These are phyloP conservation scores for Sordariomycetes sp. DNA, from an alignment of 2,329 filamentous ascomycete genomes.

Conservation along the genomic window DNA sequence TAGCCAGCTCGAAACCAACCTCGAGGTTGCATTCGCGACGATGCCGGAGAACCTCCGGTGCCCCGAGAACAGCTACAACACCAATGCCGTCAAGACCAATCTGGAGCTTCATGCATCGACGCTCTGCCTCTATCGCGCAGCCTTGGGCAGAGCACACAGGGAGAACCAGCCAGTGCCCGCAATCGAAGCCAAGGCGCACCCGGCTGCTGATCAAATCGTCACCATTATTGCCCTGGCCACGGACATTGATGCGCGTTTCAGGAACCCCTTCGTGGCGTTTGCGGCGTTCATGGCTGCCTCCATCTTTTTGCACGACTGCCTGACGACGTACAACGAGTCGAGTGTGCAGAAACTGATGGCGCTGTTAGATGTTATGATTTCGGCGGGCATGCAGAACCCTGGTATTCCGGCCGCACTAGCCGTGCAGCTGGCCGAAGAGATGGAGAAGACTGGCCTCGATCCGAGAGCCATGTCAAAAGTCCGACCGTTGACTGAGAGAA, in stretches of 20 bases:
- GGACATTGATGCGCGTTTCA: conserved; percentile 28
- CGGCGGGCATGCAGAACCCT: not conserved
- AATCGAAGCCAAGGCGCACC: conserved; percentile 51
- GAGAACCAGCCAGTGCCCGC: not conserved
- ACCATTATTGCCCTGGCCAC: conserved; percentile 56
- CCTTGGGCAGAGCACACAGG: conserved; percentile 50
- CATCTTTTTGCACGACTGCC: conserved; percentile 63
- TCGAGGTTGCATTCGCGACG: conserved; percentile 65
- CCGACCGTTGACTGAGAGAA: conserved; percentile 1
- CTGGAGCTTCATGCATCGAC: conserved; percentile 76
- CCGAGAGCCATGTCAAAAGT: conserved; percentile 13
- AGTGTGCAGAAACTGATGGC: conserved; percentile 52
- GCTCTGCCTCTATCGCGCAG: conserved; percentile 79
- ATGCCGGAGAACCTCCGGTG: conserved; percentile 63
- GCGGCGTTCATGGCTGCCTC: conserved; percentile 62
- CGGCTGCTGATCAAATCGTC: conserved; percentile 73
- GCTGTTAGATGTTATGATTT: conserved; percentile 52
- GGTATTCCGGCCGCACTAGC: conserved; percentile 49
- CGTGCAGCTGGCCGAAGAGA: conserved; percentile 58
- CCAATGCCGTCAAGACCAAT: conserved; percentile 68
- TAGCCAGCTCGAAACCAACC: conserved; percentile 63
- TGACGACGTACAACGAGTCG: conserved; percentile 44
- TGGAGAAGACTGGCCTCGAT: conserved; percentile 30
- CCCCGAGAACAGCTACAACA: conserved; percentile 53
- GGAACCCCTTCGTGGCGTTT: conserved; percentile 63